Conservation (phyloP, 148 eudicot genomes). For the Euryodendron excelsum region DNA sequence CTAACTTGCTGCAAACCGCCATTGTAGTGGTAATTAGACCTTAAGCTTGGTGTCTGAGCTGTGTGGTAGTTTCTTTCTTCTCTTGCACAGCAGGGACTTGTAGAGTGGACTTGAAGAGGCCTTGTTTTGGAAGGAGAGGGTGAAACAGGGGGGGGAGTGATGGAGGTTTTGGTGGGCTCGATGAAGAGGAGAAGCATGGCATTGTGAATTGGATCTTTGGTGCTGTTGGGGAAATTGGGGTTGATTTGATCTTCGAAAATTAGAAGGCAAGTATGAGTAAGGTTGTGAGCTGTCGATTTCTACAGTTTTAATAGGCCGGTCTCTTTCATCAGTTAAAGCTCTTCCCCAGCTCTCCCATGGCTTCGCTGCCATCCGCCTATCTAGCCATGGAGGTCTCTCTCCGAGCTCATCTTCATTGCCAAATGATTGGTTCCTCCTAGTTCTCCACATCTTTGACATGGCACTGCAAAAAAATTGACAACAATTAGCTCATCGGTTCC, state of each 20-base stretch:
- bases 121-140: conserved; percentile 63
- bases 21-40: conserved; percentile 51
- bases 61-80: conserved; percentile 43
- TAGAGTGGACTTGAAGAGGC: conserved; percentile 63
- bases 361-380: conserved; percentile 56
- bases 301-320: conserved; percentile 53
- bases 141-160: conserved; percentile 37
- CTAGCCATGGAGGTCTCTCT: conserved; percentile 50
- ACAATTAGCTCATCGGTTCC: conserved; percentile 7
- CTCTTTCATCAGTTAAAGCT: conserved; percentile 62
- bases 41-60: conserved; percentile 64
- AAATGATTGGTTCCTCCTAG: conserved; percentile 53
- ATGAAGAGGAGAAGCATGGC: conserved; percentile 51
- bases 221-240: conserved; percentile 25
- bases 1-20: conserved; percentile 24
- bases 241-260: conserved; percentile 36
- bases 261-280: conserved; percentile 48
- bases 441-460: conserved; percentile 47
- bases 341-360: conserved; percentile 61
- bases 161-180: conserved; percentile 31
- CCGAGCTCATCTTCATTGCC: conserved; percentile 54
- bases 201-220: conserved; percentile 36
- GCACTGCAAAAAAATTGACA: neutral
- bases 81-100: conserved; percentile 56
- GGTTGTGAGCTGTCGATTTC: conserved; percentile 74